Percentiles rank a stretch among this genome's conserved stretches.
These are phyloP conservation scores for Mallotus japonicus DNA, from an alignment of 441 rosid genomes.

Conservation along the genomic window DNA sequence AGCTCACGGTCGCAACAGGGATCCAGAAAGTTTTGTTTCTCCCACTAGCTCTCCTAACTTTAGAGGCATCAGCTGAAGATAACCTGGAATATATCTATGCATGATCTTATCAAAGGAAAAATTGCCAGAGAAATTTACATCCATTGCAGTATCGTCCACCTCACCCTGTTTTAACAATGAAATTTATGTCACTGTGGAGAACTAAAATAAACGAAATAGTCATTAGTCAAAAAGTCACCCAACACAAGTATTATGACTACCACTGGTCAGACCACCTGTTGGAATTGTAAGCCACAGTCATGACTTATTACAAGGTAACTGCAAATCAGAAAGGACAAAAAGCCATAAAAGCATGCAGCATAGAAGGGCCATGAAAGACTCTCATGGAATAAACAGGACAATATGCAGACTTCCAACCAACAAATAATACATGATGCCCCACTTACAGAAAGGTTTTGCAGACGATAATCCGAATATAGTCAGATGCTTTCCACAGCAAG, in stretches of 20 bases:
- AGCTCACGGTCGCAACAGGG: conserved; percentile 91
- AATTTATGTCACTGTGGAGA: conserved; percentile 28
- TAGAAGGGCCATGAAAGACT: conserved; percentile 6
- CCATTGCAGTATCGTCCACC: conserved; percentile 90
- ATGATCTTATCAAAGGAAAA: conserved; percentile 74
- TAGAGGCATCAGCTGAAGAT: conserved; percentile 64
- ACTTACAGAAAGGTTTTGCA: conserved; percentile 2
- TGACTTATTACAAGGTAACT: neutral
- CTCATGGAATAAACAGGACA: conserved; percentile 4
- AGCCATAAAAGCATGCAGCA: neutral
- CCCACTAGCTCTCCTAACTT: conserved; percentile 91
- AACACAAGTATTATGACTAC: conserved; percentile 3
- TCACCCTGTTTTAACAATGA: conserved; percentile 63
- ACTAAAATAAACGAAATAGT: conserved; percentile 12
- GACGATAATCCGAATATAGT: conserved; percentile 20
- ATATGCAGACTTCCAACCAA: neutral
- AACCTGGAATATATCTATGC: conserved; percentile 70
- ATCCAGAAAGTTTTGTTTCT: conserved; percentile 96
- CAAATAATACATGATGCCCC: conserved; percentile 1
- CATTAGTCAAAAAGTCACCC: neutral
- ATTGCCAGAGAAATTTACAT: conserved; percentile 94
- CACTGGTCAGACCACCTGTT: conserved; percentile 13
- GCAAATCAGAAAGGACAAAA: conserved; percentile 17
- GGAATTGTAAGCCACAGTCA: conserved; percentile 3
- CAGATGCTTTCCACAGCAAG: neutral